Evolutionary conservation across 768 basidiomycete species (phyloP).

Genomic region (Naganishia onofrii): DNA sequence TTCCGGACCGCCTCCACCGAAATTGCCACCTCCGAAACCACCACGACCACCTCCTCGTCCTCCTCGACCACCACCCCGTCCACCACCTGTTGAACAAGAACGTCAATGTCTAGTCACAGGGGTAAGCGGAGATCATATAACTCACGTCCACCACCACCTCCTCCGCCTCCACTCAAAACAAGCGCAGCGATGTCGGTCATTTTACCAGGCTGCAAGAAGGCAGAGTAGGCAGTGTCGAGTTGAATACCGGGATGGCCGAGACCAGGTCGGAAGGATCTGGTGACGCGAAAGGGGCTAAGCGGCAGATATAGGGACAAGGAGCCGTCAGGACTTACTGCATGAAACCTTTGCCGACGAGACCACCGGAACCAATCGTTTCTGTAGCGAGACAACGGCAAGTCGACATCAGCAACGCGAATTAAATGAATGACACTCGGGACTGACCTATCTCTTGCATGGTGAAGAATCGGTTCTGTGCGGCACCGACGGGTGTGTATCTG

Average conservation of each 20-base stretch:
- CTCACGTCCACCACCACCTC: constrained; percentile 30
- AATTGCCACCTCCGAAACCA: constrained; percentile 35
- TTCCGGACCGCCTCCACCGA: constrained; percentile 23
- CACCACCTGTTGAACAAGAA: constrained; percentile 33
- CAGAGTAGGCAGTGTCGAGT: constrained; percentile 49
- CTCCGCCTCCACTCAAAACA: constrained; percentile 37
- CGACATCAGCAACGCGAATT: background rate
- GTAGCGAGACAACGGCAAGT: background rate
- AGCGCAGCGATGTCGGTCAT: constrained; percentile 45
- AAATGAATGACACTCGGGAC: background rate
- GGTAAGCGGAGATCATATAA: background rate
- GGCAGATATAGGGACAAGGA: background rate
- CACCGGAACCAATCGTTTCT: constrained; percentile 44
- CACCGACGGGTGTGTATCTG: constrained; percentile 37
- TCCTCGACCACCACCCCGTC: constrained; percentile 32
- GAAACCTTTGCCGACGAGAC: constrained; percentile 50
- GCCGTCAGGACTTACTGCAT: constrained; percentile 42
- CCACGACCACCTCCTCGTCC: constrained; percentile 32
- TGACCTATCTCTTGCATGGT: constrained; percentile 39
- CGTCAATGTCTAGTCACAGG: no score
- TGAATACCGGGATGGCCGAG: constrained; percentile 46
- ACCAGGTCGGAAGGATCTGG: constrained; percentile 50
- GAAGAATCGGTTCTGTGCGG: constrained; percentile 50
- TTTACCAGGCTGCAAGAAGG: constrained; percentile 48
- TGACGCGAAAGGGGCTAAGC: background rate